phyloP scores from a whole-genome alignment of 169 alveolate species.

The Cryptosporidium baileyi region DNA sequence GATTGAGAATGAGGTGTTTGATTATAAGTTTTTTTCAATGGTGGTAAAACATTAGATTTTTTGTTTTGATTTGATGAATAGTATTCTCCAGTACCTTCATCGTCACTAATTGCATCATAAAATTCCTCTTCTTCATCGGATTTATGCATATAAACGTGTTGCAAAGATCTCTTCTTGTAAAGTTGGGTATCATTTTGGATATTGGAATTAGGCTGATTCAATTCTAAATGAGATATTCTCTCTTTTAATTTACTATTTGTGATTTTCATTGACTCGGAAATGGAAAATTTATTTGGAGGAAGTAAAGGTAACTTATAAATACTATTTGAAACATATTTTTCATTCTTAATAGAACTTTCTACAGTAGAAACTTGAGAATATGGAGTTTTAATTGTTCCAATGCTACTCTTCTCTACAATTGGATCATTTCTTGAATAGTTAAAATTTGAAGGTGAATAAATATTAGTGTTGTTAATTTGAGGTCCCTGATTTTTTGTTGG shows the following conservation, averaged over 20 bases:
- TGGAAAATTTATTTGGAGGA: slow-evolving; percentile 47
- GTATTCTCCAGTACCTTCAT: background rate
- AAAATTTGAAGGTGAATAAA: background rate
- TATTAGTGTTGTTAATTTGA: background rate
- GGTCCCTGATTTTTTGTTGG: background rate
- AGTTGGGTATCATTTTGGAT: background rate
- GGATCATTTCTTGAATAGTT: background rate
- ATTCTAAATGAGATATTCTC: background rate
- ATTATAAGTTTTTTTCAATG: background rate
- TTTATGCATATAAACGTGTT: slow-evolving; percentile 10
- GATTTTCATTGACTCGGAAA: background rate
- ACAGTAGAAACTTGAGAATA: too few species aligned
- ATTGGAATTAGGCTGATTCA: background rate
- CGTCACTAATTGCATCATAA: slow-evolving; percentile 59
- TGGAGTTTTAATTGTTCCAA: too few species aligned
- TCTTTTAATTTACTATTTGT: background rate
- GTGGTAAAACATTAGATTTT: slow-evolving; percentile 14
- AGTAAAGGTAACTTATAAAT: background rate
- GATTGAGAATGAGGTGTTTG: slow-evolving; percentile 21
- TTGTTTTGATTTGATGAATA: background rate
- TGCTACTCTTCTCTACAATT: background rate
- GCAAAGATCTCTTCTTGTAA: slow-evolving; percentile 26
- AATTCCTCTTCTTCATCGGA: slow-evolving; percentile 43
- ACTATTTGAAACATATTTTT: background rate
- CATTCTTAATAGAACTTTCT: background rate